These are phyloP conservation scores for Balansia obtecta DNA, from an alignment of 2,329 filamentous ascomycete genomes.

Conservation along the genomic window DNA sequence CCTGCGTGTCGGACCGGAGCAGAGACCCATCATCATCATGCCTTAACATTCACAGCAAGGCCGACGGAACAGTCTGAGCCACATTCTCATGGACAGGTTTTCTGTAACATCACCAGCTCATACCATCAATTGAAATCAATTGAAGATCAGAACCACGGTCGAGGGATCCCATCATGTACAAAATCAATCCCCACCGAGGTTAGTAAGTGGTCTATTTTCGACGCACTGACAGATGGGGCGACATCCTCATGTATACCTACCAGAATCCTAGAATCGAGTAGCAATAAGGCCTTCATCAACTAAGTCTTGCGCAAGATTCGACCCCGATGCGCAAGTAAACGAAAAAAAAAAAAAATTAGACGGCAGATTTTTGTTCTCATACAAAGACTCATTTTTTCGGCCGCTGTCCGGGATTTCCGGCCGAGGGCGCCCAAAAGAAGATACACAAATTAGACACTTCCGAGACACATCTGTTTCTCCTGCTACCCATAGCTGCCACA, in stretches of 20 bases:
- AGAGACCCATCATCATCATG: no score
- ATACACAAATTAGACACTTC: not conserved
- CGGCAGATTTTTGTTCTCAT: not conserved
- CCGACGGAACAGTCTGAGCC: no score
- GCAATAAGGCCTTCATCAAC: no score
- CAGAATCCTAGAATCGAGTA: no score
- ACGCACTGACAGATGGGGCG: not conserved
- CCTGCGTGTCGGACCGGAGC: no score
- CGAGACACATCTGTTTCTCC: not conserved
- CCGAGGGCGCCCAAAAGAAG: not conserved
- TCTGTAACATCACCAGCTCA: no score
- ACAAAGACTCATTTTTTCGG: not conserved
- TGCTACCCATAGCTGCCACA: constrained; percentile 1
- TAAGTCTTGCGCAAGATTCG: not conserved
- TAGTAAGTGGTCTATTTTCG: not conserved
- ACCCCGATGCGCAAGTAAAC: not conserved
- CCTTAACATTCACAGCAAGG: no score
- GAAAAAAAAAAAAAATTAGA: not conserved
- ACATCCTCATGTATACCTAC: not conserved
- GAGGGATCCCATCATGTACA: no score
- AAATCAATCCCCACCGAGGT: no score
- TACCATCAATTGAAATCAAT: no score
- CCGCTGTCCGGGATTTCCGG: constrained; percentile 2
- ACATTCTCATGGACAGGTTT: no score
- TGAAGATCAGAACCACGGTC: no score